Evolutionary conservation across 2,329 filamentous ascomycete genomes (phyloP).

Genomic region (Fusarium pseudonygamai): DNA sequence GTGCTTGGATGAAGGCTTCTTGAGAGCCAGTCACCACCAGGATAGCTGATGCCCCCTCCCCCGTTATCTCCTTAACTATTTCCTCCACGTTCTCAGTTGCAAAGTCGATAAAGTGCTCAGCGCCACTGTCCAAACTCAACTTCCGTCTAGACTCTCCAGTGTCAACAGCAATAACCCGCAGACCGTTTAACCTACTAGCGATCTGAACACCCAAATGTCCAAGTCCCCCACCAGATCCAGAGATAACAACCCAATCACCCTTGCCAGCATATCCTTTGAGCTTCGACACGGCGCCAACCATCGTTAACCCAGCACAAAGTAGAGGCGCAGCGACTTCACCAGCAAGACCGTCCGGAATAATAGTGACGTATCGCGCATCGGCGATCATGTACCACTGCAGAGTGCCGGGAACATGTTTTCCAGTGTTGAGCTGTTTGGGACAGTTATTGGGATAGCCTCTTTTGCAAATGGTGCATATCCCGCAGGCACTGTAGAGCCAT

Average conservation of each 20-base stretch:
- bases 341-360: conserved; percentile 35
- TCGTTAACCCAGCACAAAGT: conserved; percentile 47
- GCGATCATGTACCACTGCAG: conserved; percentile 47
- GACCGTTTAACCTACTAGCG: conserved; percentile 27
- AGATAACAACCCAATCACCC: conserved; percentile 46
- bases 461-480: conserved; percentile 48
- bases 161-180: conserved; percentile 46
- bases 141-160: conserved; percentile 34
- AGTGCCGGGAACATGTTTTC: conserved; percentile 48
- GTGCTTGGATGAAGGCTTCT: conserved; percentile 38
- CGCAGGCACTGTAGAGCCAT: conserved; percentile 56
- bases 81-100: conserved; percentile 25
- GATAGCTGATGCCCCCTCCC: conserved; percentile 42
- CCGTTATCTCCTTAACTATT: conserved; percentile 36
- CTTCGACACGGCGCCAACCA: conserved; percentile 43
- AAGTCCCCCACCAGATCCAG: conserved; percentile 46
- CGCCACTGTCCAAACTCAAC: conserved; percentile 37
- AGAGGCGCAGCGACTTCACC: conserved; percentile 42
- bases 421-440: conserved; percentile 52
- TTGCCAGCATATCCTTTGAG: background rate
- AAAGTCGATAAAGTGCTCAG: conserved; percentile 45
- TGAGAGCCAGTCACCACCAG: conserved; percentile 43
- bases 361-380: conserved; percentile 41
- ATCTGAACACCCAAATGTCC: conserved; percentile 49
- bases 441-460: conserved; percentile 52